Evolutionary conservation across 2,329 filamentous ascomycete species (phyloP), one percentile per base, ranked within the genome.

Genomic region (Juglanconis oblonga): DNA sequence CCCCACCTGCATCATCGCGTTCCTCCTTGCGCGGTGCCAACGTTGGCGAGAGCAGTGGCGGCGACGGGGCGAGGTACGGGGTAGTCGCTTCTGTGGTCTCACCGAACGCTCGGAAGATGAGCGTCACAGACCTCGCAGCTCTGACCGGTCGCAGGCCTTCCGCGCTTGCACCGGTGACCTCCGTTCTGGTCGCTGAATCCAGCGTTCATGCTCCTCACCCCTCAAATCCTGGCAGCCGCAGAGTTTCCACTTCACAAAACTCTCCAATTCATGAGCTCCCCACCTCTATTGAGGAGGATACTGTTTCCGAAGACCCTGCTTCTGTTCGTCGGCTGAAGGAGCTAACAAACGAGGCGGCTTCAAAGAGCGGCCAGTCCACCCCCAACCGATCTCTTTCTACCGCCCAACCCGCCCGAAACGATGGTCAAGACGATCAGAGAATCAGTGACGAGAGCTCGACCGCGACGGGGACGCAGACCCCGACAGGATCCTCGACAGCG

Each of bases 351-450:
- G 85, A 86, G 82, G 81, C 81, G 77, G 80, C 80, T 76, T 80
- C 86, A 81, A 96, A 97, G 93, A 96, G 92, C 81, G 95, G 91
- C 68, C 90, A 92, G 67, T 88, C 92, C 63, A 93, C 94, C 67
- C 96, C 94, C 58, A 94, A 92, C 65, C 88, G 94, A 77, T 90
- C 93, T 62, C 86, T 94, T 70, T 96, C 92, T 59, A 77, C 82
- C 55, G 80, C 82, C 60, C 81, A 81, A 47, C 80, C 82, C 11
- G 79, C 81, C 42, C 78, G 78, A 54, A 76, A 76, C 32, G 81
- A 81, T 52, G 77, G 75, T 32, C 71, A 70, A 6, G 69, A 71
- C 45, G 73, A 74, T 58, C 69, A 72, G 66, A 75, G 77, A 64
- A 77, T 74, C 36, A 69, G 63, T 42, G 68, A 68, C 48, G 73